A percentile compares a stretch with the other conserved stretches of the same genome.
These are phyloP conservation scores for Aphanomyces euteiches DNA, from an alignment of 352 stramenopile species.

Conservation along the genomic window DNA sequence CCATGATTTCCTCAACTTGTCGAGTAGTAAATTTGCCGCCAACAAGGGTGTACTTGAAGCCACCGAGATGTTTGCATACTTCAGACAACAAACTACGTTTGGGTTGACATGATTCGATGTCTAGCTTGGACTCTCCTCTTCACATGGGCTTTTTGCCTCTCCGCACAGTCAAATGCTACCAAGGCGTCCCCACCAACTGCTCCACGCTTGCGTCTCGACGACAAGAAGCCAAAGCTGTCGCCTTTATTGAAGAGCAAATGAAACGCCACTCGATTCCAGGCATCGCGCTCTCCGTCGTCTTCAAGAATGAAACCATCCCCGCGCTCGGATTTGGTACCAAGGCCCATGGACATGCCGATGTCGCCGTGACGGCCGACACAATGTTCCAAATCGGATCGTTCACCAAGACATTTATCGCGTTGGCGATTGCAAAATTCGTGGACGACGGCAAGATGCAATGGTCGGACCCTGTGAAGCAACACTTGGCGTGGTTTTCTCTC, in stretches of 20 bases:
- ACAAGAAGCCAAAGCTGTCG: background rate
- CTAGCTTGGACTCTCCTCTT: too few relatives aligned
- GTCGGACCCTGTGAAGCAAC: constrained; percentile 52
- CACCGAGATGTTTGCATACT: too few relatives aligned
- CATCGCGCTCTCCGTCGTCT: constrained; percentile 14
- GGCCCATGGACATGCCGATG: constrained; percentile 26
- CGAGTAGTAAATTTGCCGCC: too few relatives aligned
- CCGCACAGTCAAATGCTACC: too few relatives aligned
- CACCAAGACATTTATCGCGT: constrained; percentile 58
- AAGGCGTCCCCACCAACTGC: too few relatives aligned
- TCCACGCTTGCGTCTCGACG: too few relatives aligned
- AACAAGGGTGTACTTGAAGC: too few relatives aligned
- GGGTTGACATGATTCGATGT: too few relatives aligned
- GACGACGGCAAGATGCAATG: constrained; percentile 54
- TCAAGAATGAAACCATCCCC: constrained; percentile 15
- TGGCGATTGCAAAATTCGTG: constrained; percentile 39
- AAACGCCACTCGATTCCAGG: background rate
- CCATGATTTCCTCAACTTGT: too few relatives aligned
- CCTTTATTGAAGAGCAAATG: constrained; percentile 15
- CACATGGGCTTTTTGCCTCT: too few relatives aligned
- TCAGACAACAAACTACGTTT: too few relatives aligned
- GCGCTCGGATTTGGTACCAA: constrained; percentile 18
- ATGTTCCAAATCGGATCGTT: constrained; percentile 70
- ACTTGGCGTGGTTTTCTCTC: constrained; percentile 48
- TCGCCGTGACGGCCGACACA: constrained; percentile 40